phyloP scores from a whole-genome alignment of 305 asterid species.

The Andrographis paniculata region DNA sequence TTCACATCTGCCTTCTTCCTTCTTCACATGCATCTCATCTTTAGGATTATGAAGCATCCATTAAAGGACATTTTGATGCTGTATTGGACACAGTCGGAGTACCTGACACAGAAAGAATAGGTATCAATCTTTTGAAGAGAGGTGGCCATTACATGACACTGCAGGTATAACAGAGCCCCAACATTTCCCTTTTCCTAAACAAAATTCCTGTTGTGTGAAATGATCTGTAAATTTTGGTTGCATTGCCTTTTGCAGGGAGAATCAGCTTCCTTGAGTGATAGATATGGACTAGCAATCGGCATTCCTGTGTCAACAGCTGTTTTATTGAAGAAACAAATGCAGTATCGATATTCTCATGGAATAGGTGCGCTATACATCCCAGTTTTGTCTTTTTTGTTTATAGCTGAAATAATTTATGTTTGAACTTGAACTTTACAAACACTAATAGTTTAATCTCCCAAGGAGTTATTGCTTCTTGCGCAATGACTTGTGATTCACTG shows the following conservation, averaged over 20 bases:
- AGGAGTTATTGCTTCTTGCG: no score
- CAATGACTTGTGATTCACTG: no score
- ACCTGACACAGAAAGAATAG: constrained; percentile 74
- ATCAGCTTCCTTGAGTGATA: constrained; percentile 72
- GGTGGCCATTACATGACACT: constrained; percentile 97
- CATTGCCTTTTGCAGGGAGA: constrained; percentile 59
- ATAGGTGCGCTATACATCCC: constrained; percentile 37
- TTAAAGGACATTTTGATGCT: constrained; percentile 84
- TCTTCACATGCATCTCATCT: constrained; percentile 14
- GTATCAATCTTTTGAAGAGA: constrained; percentile 69
- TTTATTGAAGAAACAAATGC: constrained; percentile 63
- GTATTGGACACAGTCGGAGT: constrained; percentile 85
- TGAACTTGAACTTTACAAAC: background rate
- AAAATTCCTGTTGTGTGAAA: background rate
- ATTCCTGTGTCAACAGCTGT: constrained; percentile 61
- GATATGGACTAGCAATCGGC: constrained; percentile 65
- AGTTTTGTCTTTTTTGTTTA: background rate
- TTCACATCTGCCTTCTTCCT: constrained; percentile 3
- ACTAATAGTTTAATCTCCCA: no score
- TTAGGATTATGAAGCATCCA: constrained; percentile 64
- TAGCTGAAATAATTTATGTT: no score
- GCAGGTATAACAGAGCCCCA: constrained; percentile 45
- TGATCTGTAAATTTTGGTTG: constrained; percentile 12
- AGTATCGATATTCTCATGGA: constrained; percentile 76
- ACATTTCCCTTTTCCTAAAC: background rate